Evolutionary conservation across 345 rosid genomes (phyloP).

Genomic region (Firmiana major): DNA sequence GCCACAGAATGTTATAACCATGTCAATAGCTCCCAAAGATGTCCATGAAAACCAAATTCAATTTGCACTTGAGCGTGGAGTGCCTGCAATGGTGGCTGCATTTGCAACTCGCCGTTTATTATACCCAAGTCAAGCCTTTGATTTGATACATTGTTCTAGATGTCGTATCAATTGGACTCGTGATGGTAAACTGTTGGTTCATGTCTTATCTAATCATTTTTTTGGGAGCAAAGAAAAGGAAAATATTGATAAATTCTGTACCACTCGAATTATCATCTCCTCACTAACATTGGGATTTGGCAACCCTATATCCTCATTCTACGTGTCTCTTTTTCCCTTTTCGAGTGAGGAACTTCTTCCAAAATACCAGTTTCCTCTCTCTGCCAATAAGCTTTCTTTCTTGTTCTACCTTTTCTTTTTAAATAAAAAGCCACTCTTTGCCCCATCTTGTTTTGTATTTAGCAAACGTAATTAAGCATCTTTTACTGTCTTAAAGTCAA

Average conservation of each 20-base stretch:
- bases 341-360: not conserved
- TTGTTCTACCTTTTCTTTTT: not conserved
- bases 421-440: not conserved
- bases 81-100: slow-evolving; percentile 97
- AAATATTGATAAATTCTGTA: not conserved
- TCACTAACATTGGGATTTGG: not conserved
- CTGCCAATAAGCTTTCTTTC: not conserved
- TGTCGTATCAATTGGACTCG: slow-evolving; percentile 99
- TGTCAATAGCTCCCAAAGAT: slow-evolving; percentile 98
- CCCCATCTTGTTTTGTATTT: not conserved
- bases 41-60: slow-evolving; percentile 98
- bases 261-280: not conserved
- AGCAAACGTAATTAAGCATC: not conserved
- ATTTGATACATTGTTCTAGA: slow-evolving; percentile 92
- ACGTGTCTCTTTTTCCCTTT: not conserved
- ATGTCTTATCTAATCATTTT: slow-evolving; percentile 3
- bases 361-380: not conserved
- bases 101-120: slow-evolving; percentile 71
- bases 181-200: slow-evolving; percentile 55
- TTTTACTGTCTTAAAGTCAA: not conserved
- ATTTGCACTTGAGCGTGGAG: slow-evolving; percentile 98
- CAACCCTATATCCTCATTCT: not conserved
- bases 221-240: not conserved
- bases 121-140: slow-evolving; percentile 97
- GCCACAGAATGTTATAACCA: slow-evolving; percentile 63